phyloP scores from a whole-genome alignment of 306 rosid species.

The Lupinus albus region DNA sequence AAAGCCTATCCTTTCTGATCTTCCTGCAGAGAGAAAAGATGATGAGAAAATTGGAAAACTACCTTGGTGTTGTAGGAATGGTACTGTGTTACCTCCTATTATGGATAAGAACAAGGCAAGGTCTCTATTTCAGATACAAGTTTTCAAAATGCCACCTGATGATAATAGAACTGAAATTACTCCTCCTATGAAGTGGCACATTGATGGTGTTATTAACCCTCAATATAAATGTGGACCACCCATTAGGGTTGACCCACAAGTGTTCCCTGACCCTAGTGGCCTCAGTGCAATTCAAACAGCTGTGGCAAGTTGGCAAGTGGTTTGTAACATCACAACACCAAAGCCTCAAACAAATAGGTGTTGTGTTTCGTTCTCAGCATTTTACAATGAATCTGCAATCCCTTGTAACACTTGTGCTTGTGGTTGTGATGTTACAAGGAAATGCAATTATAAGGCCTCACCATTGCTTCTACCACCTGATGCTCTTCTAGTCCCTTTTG shows the following conservation, averaged over 20 bases:
- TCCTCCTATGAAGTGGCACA: constrained; percentile 74
- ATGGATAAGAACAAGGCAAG: constrained; percentile 62
- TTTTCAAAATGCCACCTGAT: constrained; percentile 76
- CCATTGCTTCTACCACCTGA: constrained; percentile 65
- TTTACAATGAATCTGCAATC: constrained; percentile 66
- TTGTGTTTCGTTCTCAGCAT: constrained; percentile 81
- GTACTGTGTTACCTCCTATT: constrained; percentile 59
- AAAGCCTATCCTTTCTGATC: constrained; percentile 65
- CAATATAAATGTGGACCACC: constrained; percentile 66
- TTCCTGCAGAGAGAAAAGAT: constrained; percentile 53
- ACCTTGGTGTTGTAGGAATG: constrained; percentile 78
- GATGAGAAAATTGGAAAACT: constrained; percentile 71
- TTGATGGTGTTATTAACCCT: constrained; percentile 71
- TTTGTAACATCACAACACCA: constrained; percentile 72
- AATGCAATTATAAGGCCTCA: constrained; percentile 48
- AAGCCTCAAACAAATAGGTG: constrained; percentile 56
- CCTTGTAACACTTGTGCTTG: constrained; percentile 92
- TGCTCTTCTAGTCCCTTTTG: constrained; percentile 69
- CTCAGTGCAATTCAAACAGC: constrained; percentile 52
- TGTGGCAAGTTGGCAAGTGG: constrained; percentile 78
- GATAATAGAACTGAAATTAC: constrained; percentile 60
- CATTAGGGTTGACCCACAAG: constrained; percentile 57
- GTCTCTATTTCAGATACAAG: constrained; percentile 71
- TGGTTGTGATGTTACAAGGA: constrained; percentile 52
- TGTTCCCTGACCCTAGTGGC: constrained; percentile 75